Evolutionary conservation across 2,329 filamentous ascomycete genomes (phyloP).

Genomic region (Alternaria arbusti): DNA sequence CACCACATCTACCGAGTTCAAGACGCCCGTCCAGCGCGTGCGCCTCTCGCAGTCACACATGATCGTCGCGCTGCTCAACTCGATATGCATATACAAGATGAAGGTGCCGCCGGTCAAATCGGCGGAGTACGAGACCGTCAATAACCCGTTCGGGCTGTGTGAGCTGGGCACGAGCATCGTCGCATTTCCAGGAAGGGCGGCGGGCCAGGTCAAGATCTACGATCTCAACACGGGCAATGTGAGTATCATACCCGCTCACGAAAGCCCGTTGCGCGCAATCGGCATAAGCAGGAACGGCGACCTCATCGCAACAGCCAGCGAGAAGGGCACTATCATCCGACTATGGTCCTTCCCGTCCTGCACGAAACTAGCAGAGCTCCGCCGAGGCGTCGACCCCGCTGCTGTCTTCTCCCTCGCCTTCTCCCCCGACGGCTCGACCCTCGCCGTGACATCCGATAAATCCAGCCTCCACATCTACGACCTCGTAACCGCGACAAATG

Average conservation of each 20-base stretch:
- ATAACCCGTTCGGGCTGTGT: conserved; percentile 82
- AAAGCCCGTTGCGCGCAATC: conserved; percentile 77
- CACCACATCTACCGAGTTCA: conserved; percentile 77
- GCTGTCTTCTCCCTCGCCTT: conserved; percentile 88
- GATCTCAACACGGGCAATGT: conserved; percentile 80
- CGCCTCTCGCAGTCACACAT: conserved; percentile 78
- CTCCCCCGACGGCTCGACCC: conserved; percentile 77
- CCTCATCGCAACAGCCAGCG: conserved; percentile 86
- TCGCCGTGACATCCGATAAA: conserved; percentile 96
- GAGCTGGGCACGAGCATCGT: conserved; percentile 75
- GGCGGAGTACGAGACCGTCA: conserved; percentile 81
- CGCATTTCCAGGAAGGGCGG: conserved; percentile 84
- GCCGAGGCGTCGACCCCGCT: conserved; percentile 87
- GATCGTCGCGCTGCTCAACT: conserved; percentile 81
- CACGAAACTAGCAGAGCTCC: conserved; percentile 80
- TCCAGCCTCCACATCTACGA: conserved; percentile 95
- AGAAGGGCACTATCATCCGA: conserved; percentile 88
- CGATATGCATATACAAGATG: conserved; percentile 81
- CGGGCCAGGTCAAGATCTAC: conserved; percentile 88
- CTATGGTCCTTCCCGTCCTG: conserved; percentile 83
- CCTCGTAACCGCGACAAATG: conserved; percentile 58
- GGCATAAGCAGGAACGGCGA: conserved; percentile 80
- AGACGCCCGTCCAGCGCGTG: conserved; percentile 80
- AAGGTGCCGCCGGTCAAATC: conserved; percentile 73
- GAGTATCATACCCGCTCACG: conserved; percentile 92